Conservation (phyloP, 179 eudicot genomes). For the Corrigiola litoralis region DNA sequence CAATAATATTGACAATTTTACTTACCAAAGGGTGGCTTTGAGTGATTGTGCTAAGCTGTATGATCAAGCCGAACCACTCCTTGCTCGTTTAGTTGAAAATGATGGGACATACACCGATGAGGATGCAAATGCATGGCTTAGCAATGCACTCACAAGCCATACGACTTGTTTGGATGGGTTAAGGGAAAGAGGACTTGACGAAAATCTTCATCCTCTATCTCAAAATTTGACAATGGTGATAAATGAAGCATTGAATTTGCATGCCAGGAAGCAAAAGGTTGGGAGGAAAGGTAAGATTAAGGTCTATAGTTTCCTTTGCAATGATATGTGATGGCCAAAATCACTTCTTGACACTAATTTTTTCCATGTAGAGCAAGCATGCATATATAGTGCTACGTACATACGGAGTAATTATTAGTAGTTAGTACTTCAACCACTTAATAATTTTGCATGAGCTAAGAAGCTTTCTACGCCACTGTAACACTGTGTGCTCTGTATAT, state of each 20-base stretch:
- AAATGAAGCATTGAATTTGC: conserved; percentile 26
- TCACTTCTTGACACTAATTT: too few relatives aligned
- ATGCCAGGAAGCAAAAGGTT: conserved; percentile 15
- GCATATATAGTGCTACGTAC: too few relatives aligned
- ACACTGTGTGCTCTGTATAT: too few relatives aligned
- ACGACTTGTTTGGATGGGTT: conserved; percentile 69
- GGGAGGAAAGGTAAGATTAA: conserved; percentile 12
- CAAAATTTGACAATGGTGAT: conserved; percentile 40
- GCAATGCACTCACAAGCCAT: conserved; percentile 59
- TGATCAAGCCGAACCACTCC: conserved; percentile 41
- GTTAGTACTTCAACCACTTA: too few relatives aligned
- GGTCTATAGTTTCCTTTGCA: not conserved
- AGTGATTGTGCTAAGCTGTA: conserved; percentile 58
- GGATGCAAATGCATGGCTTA: conserved; percentile 61
- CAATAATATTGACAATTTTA: not conserved
- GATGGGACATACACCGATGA: conserved; percentile 17
- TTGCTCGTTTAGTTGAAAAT: conserved; percentile 24
- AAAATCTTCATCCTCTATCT: conserved; percentile 19
- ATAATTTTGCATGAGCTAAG: too few relatives aligned
- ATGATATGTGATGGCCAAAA: too few relatives aligned
- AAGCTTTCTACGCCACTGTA: too few relatives aligned
- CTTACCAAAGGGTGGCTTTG: conserved; percentile 20
- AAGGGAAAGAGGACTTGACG: conserved; percentile 33
- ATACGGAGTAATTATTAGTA: too few relatives aligned
- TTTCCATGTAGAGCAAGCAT: too few relatives aligned